Conservation (phyloP, 2,329 filamentous ascomycete species). For the Helotiales sp. region DNA sequence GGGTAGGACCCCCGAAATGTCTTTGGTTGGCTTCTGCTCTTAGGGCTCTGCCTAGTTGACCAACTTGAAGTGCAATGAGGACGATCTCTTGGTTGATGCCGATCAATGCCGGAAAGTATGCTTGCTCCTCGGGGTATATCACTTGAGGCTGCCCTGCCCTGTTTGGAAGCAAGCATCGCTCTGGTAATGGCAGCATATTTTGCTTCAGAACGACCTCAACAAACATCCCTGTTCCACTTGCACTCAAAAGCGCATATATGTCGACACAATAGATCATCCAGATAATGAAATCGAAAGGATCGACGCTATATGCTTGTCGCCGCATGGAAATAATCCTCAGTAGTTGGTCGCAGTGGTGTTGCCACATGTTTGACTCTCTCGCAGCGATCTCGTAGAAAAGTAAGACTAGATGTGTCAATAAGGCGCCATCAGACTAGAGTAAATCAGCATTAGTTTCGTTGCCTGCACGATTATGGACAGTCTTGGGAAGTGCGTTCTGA, state of each 20-base stretch:
- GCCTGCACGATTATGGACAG: neutral
- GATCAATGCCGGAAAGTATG: slow-evolving; percentile 35
- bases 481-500: neutral
- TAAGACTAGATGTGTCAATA: slow-evolving; percentile 27
- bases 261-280: slow-evolving; percentile 61
- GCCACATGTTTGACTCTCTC: slow-evolving; percentile 56
- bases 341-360: slow-evolving; percentile 57
- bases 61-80: slow-evolving; percentile 32
- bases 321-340: slow-evolving; percentile 55
- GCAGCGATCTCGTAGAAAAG: slow-evolving; percentile 12
- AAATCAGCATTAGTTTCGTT: neutral
- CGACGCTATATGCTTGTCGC: slow-evolving; percentile 49
- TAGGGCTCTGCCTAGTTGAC: slow-evolving; percentile 31
- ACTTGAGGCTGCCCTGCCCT: slow-evolving; percentile 35
- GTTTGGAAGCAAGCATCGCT: slow-evolving; percentile 25
- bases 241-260: slow-evolving; percentile 58
- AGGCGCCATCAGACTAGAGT: slow-evolving; percentile 56
- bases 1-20: neutral
- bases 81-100: slow-evolving; percentile 35
- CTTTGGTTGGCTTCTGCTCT: slow-evolving; percentile 23
- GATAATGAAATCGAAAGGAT: slow-evolving; percentile 55
- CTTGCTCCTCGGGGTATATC: slow-evolving; percentile 45
- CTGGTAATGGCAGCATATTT: slow-evolving; percentile 51
- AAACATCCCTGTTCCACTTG: slow-evolving; percentile 56
- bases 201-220: slow-evolving; percentile 51